Conservation (phyloP, 345 rosid species). For the Excoecaria cochinchinensis region DNA sequence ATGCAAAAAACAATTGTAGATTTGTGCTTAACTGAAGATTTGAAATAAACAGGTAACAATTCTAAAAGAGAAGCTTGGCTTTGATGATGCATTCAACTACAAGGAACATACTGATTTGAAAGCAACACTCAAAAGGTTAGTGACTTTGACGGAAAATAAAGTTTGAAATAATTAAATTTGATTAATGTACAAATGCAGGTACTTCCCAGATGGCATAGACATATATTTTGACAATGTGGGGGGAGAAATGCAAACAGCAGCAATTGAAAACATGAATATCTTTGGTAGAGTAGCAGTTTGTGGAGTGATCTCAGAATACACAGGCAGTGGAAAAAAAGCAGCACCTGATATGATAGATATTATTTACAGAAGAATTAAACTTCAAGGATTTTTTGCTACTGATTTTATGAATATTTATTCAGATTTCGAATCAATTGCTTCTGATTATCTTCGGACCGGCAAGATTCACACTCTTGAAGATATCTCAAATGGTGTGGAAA, state of each 20-base stretch:
- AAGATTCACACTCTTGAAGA: slow-evolving; percentile 40
- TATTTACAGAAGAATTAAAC: slow-evolving; percentile 48
- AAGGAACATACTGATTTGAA: slow-evolving; percentile 44
- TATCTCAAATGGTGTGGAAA: slow-evolving; percentile 46
- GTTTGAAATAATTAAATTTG: too few relatives aligned
- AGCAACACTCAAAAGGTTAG: slow-evolving; percentile 40
- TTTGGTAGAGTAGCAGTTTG: slow-evolving; percentile 50
- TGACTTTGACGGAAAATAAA: not conserved
- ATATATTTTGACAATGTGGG: slow-evolving; percentile 67
- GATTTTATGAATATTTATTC: slow-evolving; percentile 30
- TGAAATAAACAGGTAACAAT: slow-evolving; percentile 31
- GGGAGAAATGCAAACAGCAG: slow-evolving; percentile 53
- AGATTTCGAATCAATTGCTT: slow-evolving; percentile 44
- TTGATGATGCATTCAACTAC: slow-evolving; percentile 57
- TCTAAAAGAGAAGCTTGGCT: slow-evolving; percentile 53
- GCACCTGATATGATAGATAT: slow-evolving; percentile 44
- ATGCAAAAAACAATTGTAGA: not conserved
- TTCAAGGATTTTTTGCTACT: slow-evolving; percentile 44
- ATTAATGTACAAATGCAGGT: slow-evolving; percentile 24
- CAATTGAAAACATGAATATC: slow-evolving; percentile 44
- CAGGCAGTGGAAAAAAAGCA: slow-evolving; percentile 28
- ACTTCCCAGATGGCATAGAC: slow-evolving; percentile 58
- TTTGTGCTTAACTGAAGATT: not conserved
- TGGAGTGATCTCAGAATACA: slow-evolving; percentile 53
- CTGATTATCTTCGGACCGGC: slow-evolving; percentile 33